Percentiles rank a stretch among this genome's conserved stretches.
Evolutionary conservation across 768 basidiomycete genomes (phyloP).

Genomic region (Omphalotus guepiniiformis): DNA sequence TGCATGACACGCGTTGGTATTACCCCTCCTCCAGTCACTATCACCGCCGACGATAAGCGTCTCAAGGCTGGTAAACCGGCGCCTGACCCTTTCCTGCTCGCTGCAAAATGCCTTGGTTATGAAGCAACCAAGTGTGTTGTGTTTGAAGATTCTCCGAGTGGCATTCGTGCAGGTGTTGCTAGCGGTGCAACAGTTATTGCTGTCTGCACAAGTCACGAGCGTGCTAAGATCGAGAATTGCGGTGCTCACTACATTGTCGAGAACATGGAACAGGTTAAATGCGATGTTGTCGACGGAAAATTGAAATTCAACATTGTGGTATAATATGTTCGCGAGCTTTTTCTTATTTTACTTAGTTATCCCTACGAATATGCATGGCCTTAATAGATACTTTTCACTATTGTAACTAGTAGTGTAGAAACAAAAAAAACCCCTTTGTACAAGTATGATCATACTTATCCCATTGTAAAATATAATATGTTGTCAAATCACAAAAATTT

Average conservation of each 20-base stretch:
- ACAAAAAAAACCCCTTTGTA: too few species aligned
- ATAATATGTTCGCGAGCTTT: not conserved
- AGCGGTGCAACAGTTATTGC: constrained; percentile 73
- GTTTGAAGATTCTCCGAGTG: constrained; percentile 79
- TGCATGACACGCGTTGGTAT: constrained; percentile 71
- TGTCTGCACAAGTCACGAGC: constrained; percentile 68
- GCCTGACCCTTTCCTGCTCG: constrained; percentile 61
- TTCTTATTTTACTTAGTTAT: not conserved
- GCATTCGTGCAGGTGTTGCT: constrained; percentile 68
- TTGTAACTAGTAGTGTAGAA: constrained; percentile 2
- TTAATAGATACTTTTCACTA: too few species aligned
- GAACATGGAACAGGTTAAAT: constrained; percentile 46
- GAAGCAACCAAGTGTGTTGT: constrained; percentile 62
- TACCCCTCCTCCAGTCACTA: constrained; percentile 59
- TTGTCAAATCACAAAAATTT: too few species aligned
- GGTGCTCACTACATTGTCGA: constrained; percentile 56
- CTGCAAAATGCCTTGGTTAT: constrained; percentile 54
- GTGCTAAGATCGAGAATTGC: constrained; percentile 47
- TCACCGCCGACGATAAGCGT: constrained; percentile 74
- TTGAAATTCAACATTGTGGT: constrained; percentile 35
- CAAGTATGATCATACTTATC: too few species aligned
- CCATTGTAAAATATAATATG: too few species aligned
- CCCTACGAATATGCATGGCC: too few species aligned
- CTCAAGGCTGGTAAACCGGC: constrained; percentile 63
- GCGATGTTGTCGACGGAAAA: constrained; percentile 35